A percentile compares a stretch with the other conserved stretches of the same genome.
phyloP scores from a whole-genome alignment of 2,329 filamentous ascomycete genomes.

The Calonectria pseudoreteaudii region DNA sequence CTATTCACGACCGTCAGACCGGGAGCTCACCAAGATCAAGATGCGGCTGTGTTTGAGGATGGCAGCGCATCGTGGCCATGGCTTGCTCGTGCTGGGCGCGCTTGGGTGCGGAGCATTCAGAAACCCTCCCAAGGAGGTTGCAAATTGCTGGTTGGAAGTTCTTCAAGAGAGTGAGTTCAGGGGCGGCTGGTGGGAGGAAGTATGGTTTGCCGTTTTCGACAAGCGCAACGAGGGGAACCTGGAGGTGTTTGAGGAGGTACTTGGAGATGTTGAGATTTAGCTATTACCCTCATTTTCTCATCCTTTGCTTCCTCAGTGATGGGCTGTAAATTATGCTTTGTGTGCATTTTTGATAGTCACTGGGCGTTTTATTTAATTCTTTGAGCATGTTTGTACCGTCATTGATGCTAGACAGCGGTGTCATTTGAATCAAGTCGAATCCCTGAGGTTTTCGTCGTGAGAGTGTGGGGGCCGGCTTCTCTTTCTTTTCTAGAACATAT shows the following conservation, averaged over 20 bases:
- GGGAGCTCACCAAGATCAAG: slow-evolving; percentile 70
- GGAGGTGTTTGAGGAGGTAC: slow-evolving; percentile 58
- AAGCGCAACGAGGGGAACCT: slow-evolving; percentile 60
- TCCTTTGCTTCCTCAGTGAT: too few species aligned
- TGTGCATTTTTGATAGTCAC: too few species aligned
- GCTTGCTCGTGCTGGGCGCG: slow-evolving; percentile 73
- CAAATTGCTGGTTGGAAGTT: slow-evolving; percentile 71
- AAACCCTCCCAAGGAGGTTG: slow-evolving; percentile 73
- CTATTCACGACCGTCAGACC: slow-evolving; percentile 57
- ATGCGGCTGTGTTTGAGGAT: slow-evolving; percentile 72
- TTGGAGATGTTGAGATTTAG: slow-evolving; percentile 52
- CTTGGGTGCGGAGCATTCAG: slow-evolving; percentile 76
- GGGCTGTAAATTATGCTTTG: neutral
- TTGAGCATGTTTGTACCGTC: neutral
- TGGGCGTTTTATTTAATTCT: neutral
- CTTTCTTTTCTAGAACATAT: neutral
- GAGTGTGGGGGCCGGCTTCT: neutral
- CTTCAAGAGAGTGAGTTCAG: slow-evolving; percentile 70
- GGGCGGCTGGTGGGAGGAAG: slow-evolving; percentile 72
- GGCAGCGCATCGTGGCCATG: slow-evolving; percentile 67
- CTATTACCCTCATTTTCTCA: neutral
- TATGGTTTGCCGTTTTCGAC: slow-evolving; percentile 74
- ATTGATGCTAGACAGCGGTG: neutral
- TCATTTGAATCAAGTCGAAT: neutral
- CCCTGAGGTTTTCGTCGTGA: neutral